Evolutionary conservation across 2,329 filamentous ascomycete genomes (phyloP), one percentile per base, ranked within the genome.

Genomic region (Colletotrichum gigasporum): DNA sequence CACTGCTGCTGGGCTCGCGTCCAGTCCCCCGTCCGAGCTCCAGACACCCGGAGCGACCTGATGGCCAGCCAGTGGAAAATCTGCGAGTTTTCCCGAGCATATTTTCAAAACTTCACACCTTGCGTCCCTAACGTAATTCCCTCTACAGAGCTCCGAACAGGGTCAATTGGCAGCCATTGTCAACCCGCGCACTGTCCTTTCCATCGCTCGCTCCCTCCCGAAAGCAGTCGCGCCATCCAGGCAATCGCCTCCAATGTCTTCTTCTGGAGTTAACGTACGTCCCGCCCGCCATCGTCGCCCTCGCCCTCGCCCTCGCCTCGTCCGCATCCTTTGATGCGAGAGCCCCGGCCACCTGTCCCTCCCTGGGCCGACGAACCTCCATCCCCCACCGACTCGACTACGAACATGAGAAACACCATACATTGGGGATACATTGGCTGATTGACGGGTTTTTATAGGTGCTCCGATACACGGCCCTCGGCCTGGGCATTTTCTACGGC

Each of bases 381-480:
- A 63, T 69, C 55, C 45, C 28, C 26, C 41, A 22, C 32, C 55
- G 22, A 57, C 26, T 22, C 42, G 30, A 44, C 22, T 18, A n/a
- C 44, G 52, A 37, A 51, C 20, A 16, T 35, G 8, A 28, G 11
- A 8, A 11, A 37, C 9, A 9, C 20, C 18, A 22, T 28, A 32
- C 10, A 45, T 4, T 22, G 32, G 30, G 34, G 26, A 52, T 11
- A 44, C 3, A 10, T 24, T 30, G 32, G 67, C 71, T 76, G 74
- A 76, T 74, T 73, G 68, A 70, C 59, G 57, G 30, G 50, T 68
- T 39, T 24, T 64, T 73, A 54, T 80, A 99, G 96, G 95, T 99
- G 80, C 88, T 98, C 80, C 94, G 96, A 83, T 99, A 95, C 87
- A 95, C 94, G 76, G 94, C 94, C 78, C 92, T 99, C 71, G 92